Base-by-base conservation (phyloP, 345 rosid species). In the Populus alba region DNA sequence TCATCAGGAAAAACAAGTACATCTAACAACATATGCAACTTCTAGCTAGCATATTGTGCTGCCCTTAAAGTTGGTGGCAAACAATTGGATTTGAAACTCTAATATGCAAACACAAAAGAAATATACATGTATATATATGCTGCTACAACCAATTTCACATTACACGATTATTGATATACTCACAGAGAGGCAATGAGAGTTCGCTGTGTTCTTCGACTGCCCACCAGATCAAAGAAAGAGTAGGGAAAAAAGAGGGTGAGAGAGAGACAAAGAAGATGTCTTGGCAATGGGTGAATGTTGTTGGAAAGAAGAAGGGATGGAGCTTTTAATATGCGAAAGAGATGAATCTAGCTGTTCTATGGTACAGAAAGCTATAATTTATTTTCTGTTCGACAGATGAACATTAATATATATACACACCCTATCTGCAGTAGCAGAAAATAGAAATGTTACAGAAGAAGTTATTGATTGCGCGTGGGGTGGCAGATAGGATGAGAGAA, bases 391-490 rank as follows among this genome's bases (percentile, higher is more conserved):
- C 65, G 62, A 51, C 65, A 66, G 63, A 33, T 16, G 53, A 35
- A 70, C 70, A 74, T 27, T 37, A 6, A 57, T 70, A 75, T 39
- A 47, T 79, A 80, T 77, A 79, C 85, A 75, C 79, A 79, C 68
- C 27, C 22, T 61, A 20, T 27, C 35, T 27, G 39, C 61, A 31
- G 25, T 16, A 47, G 53, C 20, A 51, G 17, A 31, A 6, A 49
- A 51, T 27, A 47, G 15, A 39, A 5, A 62, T 8, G 70, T 55
- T 16, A 33, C 31, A 59, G 72, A 65, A 67, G 27, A 39, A 76
- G 77, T 66, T 79, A 85, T 82, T 88, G 94, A 91, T 89, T 92
- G 95, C 97, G 98, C 98, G 97, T 94, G 98, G 97, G 92, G 89
- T 87, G 86, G 90, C 88, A 85, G 84, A 82, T 79, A 15, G 77